Evolutionary conservation across 352 stramenopile species (phyloP).

Genomic region (Phytophthora kernoviae): DNA sequence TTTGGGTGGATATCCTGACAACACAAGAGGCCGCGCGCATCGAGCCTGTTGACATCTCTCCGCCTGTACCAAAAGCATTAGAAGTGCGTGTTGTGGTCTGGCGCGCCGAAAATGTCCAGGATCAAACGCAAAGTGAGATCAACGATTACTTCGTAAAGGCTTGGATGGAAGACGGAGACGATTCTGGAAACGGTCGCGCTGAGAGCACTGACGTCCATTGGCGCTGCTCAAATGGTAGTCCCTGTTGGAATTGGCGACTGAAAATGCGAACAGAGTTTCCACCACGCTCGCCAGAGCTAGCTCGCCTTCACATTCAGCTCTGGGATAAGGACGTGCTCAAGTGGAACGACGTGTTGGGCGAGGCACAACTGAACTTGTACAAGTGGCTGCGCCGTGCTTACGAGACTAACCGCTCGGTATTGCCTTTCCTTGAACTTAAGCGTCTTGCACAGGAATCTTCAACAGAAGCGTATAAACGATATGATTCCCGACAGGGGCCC

Average conservation of each 20-base stretch:
- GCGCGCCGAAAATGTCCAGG: conserved; percentile 84
- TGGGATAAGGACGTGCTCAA: conserved; percentile 95
- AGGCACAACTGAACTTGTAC: conserved; percentile 86
- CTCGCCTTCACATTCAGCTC: conserved; percentile 89
- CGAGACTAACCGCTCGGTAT: conserved; percentile 55
- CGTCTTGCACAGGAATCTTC: conserved; percentile 15
- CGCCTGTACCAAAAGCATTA: conserved; percentile 68
- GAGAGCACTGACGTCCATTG: conserved; percentile 91
- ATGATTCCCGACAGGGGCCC: not conserved
- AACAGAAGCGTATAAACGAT: not conserved
- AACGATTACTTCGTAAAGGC: conserved; percentile 94
- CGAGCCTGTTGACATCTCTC: conserved; percentile 70
- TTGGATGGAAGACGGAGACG: conserved; percentile 79
- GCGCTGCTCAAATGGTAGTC: conserved; percentile 90
- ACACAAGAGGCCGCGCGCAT: conserved; percentile 66
- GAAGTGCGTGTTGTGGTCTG: conserved; percentile 92
- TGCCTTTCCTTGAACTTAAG: conserved; percentile 74
- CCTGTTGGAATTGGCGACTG: conserved; percentile 93
- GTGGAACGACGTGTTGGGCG: conserved; percentile 91
- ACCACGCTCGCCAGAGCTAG: conserved; percentile 75
- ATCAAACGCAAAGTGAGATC: conserved; percentile 77
- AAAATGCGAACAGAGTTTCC: conserved; percentile 89
- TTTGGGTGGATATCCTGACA: conserved; percentile 93
- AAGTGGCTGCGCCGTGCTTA: conserved; percentile 77
- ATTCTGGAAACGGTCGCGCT: conserved; percentile 19